A percentile compares a stretch with the other conserved stretches of the same genome.
These are phyloP conservation scores for Mucor plumbeus DNA, from an alignment of 371 early-diverging fungal genomes.

Conservation along the genomic window DNA sequence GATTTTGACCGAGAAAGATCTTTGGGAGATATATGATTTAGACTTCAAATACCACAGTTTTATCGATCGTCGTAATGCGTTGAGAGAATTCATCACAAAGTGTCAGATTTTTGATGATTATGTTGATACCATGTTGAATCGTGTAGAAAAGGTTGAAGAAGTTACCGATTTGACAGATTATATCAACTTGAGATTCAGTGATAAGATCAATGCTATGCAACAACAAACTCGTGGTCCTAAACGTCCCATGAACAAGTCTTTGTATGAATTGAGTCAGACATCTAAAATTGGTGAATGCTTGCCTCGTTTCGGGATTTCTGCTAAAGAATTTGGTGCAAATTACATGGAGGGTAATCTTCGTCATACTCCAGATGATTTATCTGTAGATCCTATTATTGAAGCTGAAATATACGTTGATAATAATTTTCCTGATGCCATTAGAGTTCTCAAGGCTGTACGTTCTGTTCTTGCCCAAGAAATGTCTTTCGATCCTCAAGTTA, in stretches of 20 bases:
- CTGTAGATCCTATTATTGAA: constrained; percentile 60
- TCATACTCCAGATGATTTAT: constrained; percentile 61
- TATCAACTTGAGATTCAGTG: constrained; percentile 70
- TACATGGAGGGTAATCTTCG: constrained; percentile 59
- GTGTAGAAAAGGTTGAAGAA: constrained; percentile 71
- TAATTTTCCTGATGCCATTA: constrained; percentile 59
- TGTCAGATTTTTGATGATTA: constrained; percentile 57
- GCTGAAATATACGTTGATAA: constrained; percentile 63
- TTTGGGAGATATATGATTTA: constrained; percentile 91
- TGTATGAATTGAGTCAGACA: constrained; percentile 39
- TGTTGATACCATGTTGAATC: constrained; percentile 49
- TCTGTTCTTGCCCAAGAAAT: constrained; percentile 79
- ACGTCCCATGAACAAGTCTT: constrained; percentile 44
- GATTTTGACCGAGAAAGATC: constrained; percentile 69
- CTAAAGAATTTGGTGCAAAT: constrained; percentile 73
- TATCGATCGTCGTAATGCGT: constrained; percentile 55
- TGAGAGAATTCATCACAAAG: constrained; percentile 52
- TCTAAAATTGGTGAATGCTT: constrained; percentile 66
- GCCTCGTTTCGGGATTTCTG: constrained; percentile 61
- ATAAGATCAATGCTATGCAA: constrained; percentile 60
- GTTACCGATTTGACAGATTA: constrained; percentile 79
- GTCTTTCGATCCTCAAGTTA: constrained; percentile 81
- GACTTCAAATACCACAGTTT: constrained; percentile 81
- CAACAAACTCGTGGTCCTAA: constrained; percentile 54
- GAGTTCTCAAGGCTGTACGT: constrained; percentile 74